Percentiles rank a stretch among this genome's conserved stretches.
These are phyloP conservation scores for Neurospora africana DNA, from an alignment of 495 filamentous ascomycete species.

Conservation along the genomic window DNA sequence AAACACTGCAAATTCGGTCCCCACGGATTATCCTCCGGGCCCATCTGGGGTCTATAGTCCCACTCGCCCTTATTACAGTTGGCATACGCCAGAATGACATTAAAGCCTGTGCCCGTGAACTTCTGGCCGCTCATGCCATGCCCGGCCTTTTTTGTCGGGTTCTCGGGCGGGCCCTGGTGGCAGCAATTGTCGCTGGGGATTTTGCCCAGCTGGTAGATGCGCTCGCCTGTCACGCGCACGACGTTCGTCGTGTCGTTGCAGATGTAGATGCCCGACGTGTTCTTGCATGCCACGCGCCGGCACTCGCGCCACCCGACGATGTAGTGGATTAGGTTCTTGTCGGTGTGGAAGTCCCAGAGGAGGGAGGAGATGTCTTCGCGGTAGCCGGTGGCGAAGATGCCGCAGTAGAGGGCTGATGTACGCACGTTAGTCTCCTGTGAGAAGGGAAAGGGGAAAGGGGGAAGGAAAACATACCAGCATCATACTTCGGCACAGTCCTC, in stretches of 20 bases:
- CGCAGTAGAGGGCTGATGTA: constrained; percentile 1
- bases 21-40: not conserved
- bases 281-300: constrained; percentile 1
- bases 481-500: not conserved
- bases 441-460: not conserved
- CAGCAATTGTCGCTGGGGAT: not conserved
- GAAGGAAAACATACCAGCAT: not conserved
- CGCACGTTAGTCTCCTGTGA: not conserved
- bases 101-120: constrained; percentile 1
- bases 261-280: constrained; percentile 7
- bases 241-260: constrained; percentile 10
- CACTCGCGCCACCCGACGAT: not conserved
- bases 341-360: not conserved
- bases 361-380: not conserved
- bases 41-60: not conserved
- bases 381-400: constrained; percentile 5
- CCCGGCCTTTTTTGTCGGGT: fast-evolving
- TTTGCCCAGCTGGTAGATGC: not conserved
- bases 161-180: not conserved
- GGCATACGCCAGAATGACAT: constrained; percentile 2
- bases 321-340: not conserved
- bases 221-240: not conserved
- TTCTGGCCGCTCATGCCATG: constrained; percentile 5
- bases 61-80: constrained; percentile 5
- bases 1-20: constrained; percentile 6